Evolutionary conservation across 1,284 basidiomycete species (phyloP).

Genomic region (Moesziomyces antarcticus): DNA sequence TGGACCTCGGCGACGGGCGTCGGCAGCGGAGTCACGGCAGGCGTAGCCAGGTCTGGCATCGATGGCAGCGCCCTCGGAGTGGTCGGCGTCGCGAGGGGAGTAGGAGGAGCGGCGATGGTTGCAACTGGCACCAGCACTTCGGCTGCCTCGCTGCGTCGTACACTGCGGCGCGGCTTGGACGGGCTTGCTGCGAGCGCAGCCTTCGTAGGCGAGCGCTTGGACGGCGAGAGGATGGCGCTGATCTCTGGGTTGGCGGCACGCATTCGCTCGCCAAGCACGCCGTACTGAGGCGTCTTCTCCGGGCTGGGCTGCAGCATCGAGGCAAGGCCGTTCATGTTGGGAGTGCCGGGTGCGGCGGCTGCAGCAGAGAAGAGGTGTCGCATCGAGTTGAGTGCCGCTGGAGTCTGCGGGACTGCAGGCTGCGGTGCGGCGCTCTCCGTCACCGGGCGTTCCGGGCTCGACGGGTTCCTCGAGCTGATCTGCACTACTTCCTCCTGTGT

Average conservation of each 20-base stretch:
- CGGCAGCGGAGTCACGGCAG: slow-evolving; percentile 6
- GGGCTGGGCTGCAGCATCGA: slow-evolving; percentile 19
- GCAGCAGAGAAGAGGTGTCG: slow-evolving; percentile 34
- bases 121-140: slow-evolving; percentile 12
- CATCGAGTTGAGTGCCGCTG: slow-evolving; percentile 29
- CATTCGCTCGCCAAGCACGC: slow-evolving; percentile 34
- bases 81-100: slow-evolving; percentile 3
- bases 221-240: slow-evolving; percentile 22
- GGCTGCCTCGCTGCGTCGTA: slow-evolving; percentile 32
- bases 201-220: slow-evolving; percentile 16
- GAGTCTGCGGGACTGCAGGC: slow-evolving; percentile 17
- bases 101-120: background rate
- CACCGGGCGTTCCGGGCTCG: slow-evolving; percentile 10
- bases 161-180: slow-evolving; percentile 19
- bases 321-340: slow-evolving; percentile 28
- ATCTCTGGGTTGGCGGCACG: slow-evolving; percentile 28
- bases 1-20: background rate
- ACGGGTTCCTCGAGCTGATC: slow-evolving; percentile 16
- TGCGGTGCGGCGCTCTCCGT: background rate
- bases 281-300: slow-evolving; percentile 21
- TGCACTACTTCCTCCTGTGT: slow-evolving; percentile 30
- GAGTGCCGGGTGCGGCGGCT: slow-evolving; percentile 19
- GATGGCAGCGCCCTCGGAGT: slow-evolving; percentile 4
- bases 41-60: background rate
- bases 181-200: slow-evolving; percentile 7